Conservation (phyloP, 1,284 basidiomycete species). For the Puccinia novopanici region DNA sequence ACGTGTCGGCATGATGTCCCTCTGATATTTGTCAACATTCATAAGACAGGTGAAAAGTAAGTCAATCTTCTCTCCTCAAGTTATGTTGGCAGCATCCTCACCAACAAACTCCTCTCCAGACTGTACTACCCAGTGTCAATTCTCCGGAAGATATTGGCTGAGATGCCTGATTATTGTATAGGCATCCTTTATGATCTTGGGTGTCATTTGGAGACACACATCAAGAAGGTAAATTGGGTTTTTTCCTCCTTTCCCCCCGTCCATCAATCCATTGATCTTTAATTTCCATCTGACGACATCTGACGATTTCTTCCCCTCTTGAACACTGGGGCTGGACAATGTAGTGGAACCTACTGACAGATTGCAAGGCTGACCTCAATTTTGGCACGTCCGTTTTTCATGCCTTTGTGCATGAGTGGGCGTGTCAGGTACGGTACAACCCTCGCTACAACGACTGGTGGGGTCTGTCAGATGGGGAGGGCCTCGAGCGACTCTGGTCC, state of each 20-base stretch:
- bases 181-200: slow-evolving; percentile 24
- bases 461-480: neutral
- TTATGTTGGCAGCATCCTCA: neutral
- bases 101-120: no score
- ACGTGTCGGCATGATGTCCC: slow-evolving; percentile 20
- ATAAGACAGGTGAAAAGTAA: slow-evolving; percentile 27
- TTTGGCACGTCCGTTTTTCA: slow-evolving; percentile 1
- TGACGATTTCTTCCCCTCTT: no score
- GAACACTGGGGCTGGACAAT: no score
- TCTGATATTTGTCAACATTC: neutral
- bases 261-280: no score
- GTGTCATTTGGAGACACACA: slow-evolving; percentile 16
- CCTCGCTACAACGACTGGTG: neutral
- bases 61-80: neutral
- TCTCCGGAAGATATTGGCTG: neutral
- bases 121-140: slow-evolving; percentile 7
- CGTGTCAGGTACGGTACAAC: neutral
- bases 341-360: neutral
- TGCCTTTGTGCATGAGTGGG: neutral
- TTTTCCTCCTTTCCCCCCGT: no score
- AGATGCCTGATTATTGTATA: neutral
- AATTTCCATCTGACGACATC: no score
- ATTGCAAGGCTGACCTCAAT: neutral
- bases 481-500: no score
- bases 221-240: neutral